A percentile compares a stretch with the other conserved stretches of the same genome.
Evolutionary conservation across 164 flowering plant genomes (phyloP).

Genomic region (Echeveria elegans): DNA sequence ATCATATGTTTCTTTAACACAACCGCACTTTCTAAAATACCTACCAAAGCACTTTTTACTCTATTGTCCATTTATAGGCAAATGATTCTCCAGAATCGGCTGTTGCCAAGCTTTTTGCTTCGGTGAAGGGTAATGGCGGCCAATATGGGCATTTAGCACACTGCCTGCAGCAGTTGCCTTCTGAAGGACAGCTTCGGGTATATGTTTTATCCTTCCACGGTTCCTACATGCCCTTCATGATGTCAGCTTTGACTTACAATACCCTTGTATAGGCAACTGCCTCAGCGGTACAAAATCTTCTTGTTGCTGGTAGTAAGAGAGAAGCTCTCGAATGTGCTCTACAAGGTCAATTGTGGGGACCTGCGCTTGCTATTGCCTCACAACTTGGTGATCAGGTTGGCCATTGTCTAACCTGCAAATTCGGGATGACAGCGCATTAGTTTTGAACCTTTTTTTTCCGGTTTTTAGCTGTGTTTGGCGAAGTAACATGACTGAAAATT

Average conservation of each 20-base stretch:
- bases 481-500: not conserved
- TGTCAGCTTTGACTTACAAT: not conserved
- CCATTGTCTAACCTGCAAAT: conserved; percentile 97
- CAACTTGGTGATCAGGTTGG: no score
- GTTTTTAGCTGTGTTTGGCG: not conserved
- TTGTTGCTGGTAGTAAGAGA: conserved; percentile 79
- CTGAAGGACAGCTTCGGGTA: conserved; percentile 76
- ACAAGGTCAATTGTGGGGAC: conserved; percentile 95
- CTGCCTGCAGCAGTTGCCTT: no score
- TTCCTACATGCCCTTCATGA: not conserved
- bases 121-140: no score
- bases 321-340: no score
- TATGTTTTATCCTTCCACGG: conserved; percentile 2
- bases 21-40: no score
- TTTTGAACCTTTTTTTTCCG: not conserved
- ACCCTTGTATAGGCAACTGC: conserved; percentile 62
- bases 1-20: no score
- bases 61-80: conserved; percentile 50
- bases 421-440: not conserved
- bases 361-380: conserved; percentile 83
- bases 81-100: no score
- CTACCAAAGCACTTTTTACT: no score
- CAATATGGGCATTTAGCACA: no score
- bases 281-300: conserved; percentile 79
- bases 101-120: no score